Evolutionary conservation across 2,329 filamentous ascomycete species (phyloP).

Genomic region (Volutella citrinella): DNA sequence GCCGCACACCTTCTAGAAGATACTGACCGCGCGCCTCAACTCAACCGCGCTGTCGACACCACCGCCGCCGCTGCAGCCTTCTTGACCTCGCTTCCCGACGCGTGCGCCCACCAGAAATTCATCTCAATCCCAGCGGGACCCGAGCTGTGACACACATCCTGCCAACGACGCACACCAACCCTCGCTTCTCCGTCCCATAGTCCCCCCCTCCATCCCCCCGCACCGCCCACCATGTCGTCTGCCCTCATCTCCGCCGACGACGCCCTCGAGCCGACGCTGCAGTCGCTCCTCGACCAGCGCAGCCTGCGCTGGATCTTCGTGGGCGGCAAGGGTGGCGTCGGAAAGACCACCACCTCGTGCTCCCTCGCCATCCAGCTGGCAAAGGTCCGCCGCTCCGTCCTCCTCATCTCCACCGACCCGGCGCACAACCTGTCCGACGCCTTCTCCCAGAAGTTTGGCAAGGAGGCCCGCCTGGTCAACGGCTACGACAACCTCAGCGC

Average conservation of each 20-base stretch:
- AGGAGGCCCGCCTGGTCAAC: constrained; percentile 89
- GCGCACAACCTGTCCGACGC: constrained; percentile 98
- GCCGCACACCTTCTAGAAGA: constrained; percentile 28
- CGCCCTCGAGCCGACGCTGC: constrained; percentile 84
- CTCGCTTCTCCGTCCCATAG: neutral
- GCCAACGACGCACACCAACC: too few relatives aligned
- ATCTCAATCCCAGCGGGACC: neutral
- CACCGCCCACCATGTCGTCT: constrained; percentile 35
- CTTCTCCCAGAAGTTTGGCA: constrained; percentile 98
- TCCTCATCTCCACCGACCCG: constrained; percentile 97
- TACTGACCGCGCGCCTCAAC: constrained; percentile 16
- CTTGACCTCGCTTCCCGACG: too few relatives aligned
- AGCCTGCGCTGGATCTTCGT: constrained; percentile 98
- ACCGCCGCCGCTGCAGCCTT: neutral
- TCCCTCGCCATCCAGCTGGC: constrained; percentile 97
- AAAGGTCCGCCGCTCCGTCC: constrained; percentile 88
- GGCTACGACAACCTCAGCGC: constrained; percentile 92
- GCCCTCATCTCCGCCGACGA: constrained; percentile 54
- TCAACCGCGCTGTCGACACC: constrained; percentile 4
- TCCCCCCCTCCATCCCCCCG: neutral
- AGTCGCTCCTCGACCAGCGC: constrained; percentile 93
- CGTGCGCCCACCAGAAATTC: too few relatives aligned
- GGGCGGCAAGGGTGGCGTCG: constrained; percentile 95
- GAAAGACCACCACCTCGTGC: constrained; percentile 99
- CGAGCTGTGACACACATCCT: too few relatives aligned